phyloP scores from a whole-genome alignment of 2,329 filamentous ascomycete genomes.

The Beauveria sp. region DNA sequence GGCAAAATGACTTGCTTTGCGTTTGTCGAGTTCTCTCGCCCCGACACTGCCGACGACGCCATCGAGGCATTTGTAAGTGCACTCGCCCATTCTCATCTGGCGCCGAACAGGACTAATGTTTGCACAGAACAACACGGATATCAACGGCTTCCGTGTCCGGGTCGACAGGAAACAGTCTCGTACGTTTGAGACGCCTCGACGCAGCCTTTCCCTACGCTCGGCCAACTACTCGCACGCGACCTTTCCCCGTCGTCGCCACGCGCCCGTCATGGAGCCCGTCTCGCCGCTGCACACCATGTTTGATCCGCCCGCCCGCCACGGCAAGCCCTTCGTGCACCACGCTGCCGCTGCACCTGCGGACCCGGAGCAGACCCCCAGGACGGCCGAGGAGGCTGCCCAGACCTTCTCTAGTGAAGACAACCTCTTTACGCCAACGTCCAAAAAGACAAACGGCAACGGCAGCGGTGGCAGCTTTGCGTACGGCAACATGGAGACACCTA shows the following conservation, averaged over 20 bases:
- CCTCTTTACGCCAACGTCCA: constrained; percentile 4
- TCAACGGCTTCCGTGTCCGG: constrained; percentile 27
- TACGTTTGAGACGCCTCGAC: constrained; percentile 16
- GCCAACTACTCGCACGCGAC: constrained; percentile 8
- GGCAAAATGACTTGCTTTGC: constrained; percentile 22
- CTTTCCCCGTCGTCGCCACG: constrained; percentile 9
- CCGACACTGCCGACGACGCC: constrained; percentile 30
- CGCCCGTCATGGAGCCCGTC: background rate
- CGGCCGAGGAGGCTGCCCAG: background rate
- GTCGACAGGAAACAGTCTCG: constrained; percentile 31
- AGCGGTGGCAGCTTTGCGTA: background rate
- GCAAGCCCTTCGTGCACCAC: background rate
- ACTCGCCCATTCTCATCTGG: background rate
- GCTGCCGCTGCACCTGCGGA: background rate
- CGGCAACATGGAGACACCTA: constrained; percentile 9
- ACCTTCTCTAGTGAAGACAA: background rate
- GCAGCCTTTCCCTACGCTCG: constrained; percentile 1
- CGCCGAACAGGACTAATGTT: background rate
- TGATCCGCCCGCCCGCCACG: background rate
- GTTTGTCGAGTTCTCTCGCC: constrained; percentile 33
- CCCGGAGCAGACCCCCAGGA: background rate
- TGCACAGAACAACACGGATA: constrained; percentile 23
- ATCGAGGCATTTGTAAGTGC: constrained; percentile 29
- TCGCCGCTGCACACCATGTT: constrained; percentile 9
- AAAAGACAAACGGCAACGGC: background rate